Conservation (phyloP, 2,329 filamentous ascomycete species). For the Cytospora paraplurivora region DNA sequence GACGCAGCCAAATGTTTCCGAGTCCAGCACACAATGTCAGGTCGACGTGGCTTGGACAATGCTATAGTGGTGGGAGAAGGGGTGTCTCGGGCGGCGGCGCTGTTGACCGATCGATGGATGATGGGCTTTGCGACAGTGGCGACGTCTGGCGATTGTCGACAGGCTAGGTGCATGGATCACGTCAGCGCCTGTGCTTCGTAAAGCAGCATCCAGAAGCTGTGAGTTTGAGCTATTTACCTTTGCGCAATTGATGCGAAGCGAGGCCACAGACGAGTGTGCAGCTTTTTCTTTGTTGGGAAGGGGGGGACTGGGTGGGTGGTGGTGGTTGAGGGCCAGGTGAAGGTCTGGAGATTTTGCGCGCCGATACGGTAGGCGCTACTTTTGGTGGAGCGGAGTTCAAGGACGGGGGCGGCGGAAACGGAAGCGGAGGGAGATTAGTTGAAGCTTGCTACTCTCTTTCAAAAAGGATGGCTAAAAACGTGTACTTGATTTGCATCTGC, state of each 20-base stretch:
- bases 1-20: not conserved
- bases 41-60: not conserved
- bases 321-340: conserved; percentile 9
- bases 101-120: conserved; percentile 6
- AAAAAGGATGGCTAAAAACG: not conserved
- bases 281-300: not conserved
- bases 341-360: conserved; percentile 25
- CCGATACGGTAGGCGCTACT: conserved; percentile 16
- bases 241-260: conserved; percentile 6
- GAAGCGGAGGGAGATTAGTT: conserved; percentile 1
- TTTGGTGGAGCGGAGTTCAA: conserved; percentile 20
- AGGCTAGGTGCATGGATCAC: conserved; percentile 13
- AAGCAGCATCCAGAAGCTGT: not conserved
- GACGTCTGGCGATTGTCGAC: conserved; percentile 14
- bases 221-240: conserved; percentile 11
- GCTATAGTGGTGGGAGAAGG: conserved; percentile 1
- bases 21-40: not conserved
- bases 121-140: conserved; percentile 23
- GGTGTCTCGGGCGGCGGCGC: conserved; percentile 5
- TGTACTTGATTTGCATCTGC: not conserved
- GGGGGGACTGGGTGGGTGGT: not conserved
- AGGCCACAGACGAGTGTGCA: not conserved
- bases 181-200: conserved; percentile 22
- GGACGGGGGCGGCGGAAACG: conserved; percentile 10
- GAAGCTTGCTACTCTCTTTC: not conserved